phyloP scores from a whole-genome alignment of 208 protist species.

The Leishmania aethiopica region DNA sequence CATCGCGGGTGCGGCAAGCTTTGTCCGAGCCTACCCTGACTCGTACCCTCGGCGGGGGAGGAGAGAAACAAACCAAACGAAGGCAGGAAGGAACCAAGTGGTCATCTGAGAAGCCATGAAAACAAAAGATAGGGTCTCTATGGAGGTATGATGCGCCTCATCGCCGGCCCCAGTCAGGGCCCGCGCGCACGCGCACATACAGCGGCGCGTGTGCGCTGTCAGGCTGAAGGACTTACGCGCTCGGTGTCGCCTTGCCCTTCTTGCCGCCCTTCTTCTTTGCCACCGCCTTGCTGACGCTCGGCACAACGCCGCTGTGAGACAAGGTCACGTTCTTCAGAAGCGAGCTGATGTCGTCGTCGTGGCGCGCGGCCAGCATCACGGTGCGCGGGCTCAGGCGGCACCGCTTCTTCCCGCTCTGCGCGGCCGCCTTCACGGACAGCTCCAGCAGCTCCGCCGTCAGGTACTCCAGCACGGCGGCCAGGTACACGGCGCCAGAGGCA shows the following conservation, averaged over 20 bases:
- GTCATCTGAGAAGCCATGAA: neutral
- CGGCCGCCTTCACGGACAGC: slow-evolving; percentile 79
- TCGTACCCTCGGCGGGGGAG: slow-evolving; percentile 13
- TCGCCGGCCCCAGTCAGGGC: neutral
- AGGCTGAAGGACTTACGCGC: slow-evolving; percentile 12
- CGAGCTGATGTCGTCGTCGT: slow-evolving; percentile 72
- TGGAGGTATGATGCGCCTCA: slow-evolving; percentile 14
- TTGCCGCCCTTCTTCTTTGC: slow-evolving; percentile 77
- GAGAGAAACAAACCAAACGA: neutral
- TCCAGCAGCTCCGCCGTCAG: slow-evolving; percentile 86
- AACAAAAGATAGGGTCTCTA: slow-evolving; percentile 30
- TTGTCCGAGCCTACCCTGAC: slow-evolving; percentile 22
- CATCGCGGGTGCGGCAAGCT: neutral
- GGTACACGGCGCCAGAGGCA: slow-evolving; percentile 98
- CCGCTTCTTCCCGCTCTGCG: slow-evolving; percentile 68
- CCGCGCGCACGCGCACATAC: neutral
- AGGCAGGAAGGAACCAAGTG: slow-evolving; percentile 8
- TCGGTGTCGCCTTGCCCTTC: slow-evolving; percentile 47
- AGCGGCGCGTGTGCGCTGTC: neutral
- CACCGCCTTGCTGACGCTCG: slow-evolving; percentile 75
- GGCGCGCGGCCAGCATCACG: slow-evolving; percentile 76
- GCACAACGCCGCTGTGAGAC: slow-evolving; percentile 79
- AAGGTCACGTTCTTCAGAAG: slow-evolving; percentile 71
- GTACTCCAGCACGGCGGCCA: slow-evolving; percentile 99
- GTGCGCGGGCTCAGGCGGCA: slow-evolving; percentile 75